Evolutionary conservation across 768 basidiomycete genomes (phyloP).

Genomic region (Kwoniella heveanensis): DNA sequence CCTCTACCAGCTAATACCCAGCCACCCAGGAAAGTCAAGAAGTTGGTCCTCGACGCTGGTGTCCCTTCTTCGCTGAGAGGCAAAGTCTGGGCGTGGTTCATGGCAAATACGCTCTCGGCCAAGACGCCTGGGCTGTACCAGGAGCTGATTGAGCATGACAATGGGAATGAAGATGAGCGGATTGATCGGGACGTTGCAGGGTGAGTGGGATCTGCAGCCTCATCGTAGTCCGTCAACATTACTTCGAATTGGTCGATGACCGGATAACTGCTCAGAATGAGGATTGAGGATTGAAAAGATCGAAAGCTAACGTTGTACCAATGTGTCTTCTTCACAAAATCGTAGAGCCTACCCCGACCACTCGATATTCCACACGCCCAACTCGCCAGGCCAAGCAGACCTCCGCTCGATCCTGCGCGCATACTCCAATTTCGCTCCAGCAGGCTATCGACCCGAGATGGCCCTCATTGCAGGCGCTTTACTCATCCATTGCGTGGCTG

Average conservation of each 20-base stretch:
- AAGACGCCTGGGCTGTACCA: conserved; percentile 43
- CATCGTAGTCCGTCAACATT: no score
- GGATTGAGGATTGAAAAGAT: no score
- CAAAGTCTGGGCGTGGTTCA: conserved; percentile 54
- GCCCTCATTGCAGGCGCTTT: conserved; percentile 42
- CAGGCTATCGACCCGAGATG: conserved; percentile 42
- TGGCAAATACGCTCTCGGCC: conserved; percentile 35
- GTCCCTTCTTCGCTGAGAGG: conserved; percentile 48
- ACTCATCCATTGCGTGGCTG: conserved; percentile 50
- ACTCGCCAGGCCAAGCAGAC: conserved; percentile 41
- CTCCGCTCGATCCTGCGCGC: conserved; percentile 44
- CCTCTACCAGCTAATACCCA: conserved; percentile 28
- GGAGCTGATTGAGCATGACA: conserved; percentile 46
- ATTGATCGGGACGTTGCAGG: conserved; percentile 41
- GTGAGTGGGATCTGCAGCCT: conserved; percentile 29
- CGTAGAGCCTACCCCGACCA: conserved; percentile 43
- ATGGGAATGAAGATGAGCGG: conserved; percentile 29
- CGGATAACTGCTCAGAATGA: neutral
- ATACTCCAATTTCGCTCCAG: conserved; percentile 40
- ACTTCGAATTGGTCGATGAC: neutral
- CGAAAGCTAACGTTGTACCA: neutral
- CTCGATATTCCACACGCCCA: conserved; percentile 35
- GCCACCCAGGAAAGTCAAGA: conserved; percentile 48
- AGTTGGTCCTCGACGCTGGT: conserved; percentile 42
- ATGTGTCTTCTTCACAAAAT: neutral